A percentile compares a stretch with the other conserved stretches of the same genome.
Conservation (phyloP, 441 rosid genomes). For the Arabidopsis lyrata region DNA sequence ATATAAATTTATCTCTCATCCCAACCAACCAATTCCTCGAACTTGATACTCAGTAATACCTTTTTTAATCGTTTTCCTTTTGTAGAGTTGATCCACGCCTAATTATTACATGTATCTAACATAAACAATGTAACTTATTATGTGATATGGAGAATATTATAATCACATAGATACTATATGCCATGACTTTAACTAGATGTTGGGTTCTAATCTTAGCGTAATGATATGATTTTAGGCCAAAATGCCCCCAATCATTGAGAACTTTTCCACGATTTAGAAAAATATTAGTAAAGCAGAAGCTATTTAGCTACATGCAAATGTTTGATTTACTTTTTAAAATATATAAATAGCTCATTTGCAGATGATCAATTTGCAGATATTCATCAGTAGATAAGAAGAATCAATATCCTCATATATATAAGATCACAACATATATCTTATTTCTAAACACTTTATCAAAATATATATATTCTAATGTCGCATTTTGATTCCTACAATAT, state of each 20-base stretch:
- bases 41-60: conserved; percentile 12
- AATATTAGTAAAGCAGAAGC: conserved; percentile 8
- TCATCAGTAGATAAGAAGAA: too few relatives aligned
- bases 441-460: too few relatives aligned
- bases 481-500: too few relatives aligned
- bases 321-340: too few relatives aligned
- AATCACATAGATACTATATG: conserved; percentile 7
- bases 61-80: conserved; percentile 11
- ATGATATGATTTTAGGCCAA: conserved; percentile 15
- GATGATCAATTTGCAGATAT: too few relatives aligned
- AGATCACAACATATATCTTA: too few relatives aligned
- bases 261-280: conserved; percentile 19
- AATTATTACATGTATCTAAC: conserved; percentile 21
- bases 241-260: conserved; percentile 38
- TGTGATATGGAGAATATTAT: conserved; percentile 22
- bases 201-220: conserved; percentile 3
- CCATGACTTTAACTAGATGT: not conserved
- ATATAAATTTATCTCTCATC: conserved; percentile 28
- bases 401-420: too few relatives aligned
- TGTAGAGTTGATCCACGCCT: conserved; percentile 37
- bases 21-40: conserved; percentile 31
- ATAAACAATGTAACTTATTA: conserved; percentile 16
- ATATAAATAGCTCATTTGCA: too few relatives aligned
- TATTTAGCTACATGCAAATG: conserved; percentile 15
- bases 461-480: too few relatives aligned